A percentile compares a stretch with the other conserved stretches of the same genome.
These are phyloP conservation scores for Chytriomyces sp. DNA, from an alignment of 192 early-diverging fungal species.

Conservation along the genomic window DNA sequence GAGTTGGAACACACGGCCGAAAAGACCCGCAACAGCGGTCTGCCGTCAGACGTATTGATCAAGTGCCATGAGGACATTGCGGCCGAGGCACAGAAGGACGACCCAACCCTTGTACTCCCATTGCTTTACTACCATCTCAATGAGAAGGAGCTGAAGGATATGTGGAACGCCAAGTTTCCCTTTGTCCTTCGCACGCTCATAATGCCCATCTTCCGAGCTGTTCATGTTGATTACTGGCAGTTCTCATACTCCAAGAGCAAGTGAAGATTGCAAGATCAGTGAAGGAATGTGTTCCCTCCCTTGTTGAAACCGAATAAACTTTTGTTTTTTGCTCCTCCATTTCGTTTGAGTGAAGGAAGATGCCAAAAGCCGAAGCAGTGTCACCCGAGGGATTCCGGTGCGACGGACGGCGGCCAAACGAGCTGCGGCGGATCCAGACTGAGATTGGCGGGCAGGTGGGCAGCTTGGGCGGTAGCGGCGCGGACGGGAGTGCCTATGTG, in stretches of 20 bases:
- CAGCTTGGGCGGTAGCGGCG: constrained; percentile 15
- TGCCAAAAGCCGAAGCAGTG: constrained; percentile 2
- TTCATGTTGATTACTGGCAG: constrained; percentile 1
- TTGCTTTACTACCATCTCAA: neutral
- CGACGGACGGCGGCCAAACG: constrained; percentile 87
- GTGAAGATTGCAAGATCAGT: no score
- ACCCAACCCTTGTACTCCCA: neutral
- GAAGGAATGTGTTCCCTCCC: no score
- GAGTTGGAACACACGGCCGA: neutral
- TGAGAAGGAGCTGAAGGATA: neutral
- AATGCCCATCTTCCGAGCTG: neutral
- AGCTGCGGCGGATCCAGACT: constrained; percentile 82
- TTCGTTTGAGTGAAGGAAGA: no score
- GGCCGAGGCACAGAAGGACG: neutral
- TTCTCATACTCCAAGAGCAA: constrained; percentile 18
- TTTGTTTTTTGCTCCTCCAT: no score
- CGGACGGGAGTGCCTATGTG: constrained; percentile 93
- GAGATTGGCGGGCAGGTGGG: constrained; percentile 44
- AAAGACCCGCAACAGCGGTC: neutral
- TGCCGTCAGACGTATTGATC: neutral
- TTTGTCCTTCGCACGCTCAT: neutral
- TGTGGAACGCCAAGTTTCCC: neutral
- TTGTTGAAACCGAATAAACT: no score
- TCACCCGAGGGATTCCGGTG: constrained; percentile 73
- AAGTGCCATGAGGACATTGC: neutral